phyloP scores from a whole-genome alignment of 371 early-diverging fungal species.

The Mortierella sp. region DNA sequence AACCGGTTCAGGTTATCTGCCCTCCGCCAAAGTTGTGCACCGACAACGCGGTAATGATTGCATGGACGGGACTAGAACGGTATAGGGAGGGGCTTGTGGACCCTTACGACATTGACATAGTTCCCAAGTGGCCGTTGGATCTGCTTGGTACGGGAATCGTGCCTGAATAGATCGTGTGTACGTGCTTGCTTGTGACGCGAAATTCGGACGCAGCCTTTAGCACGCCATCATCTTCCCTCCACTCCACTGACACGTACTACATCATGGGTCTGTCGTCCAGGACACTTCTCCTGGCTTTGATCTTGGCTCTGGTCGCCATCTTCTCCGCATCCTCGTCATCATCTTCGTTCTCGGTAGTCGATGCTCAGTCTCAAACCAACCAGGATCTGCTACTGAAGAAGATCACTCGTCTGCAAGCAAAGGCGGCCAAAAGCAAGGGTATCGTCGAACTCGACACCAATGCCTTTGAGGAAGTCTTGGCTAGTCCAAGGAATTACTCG shows the following conservation, averaged over 20 bases:
- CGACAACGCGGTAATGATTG: slow-evolving; percentile 93
- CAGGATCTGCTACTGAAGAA: slow-evolving; percentile 39
- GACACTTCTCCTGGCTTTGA: slow-evolving; percentile 26
- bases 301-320: slow-evolving; percentile 27
- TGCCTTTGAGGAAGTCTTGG: slow-evolving; percentile 70
- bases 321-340: slow-evolving; percentile 6
- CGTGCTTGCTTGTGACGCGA: too few relatives aligned
- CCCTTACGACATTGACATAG: slow-evolving; percentile 69
- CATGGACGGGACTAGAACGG: slow-evolving; percentile 84
- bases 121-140: slow-evolving; percentile 76
- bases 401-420: slow-evolving; percentile 52
- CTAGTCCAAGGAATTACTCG: slow-evolving; percentile 82
- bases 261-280: slow-evolving; percentile 35
- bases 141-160: slow-evolving; percentile 43
- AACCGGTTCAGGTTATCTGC: slow-evolving; percentile 68
- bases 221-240: not conserved
- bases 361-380: slow-evolving; percentile 22
- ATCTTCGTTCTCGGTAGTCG: slow-evolving; percentile 12
- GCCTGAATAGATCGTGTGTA: slow-evolving; percentile 26
- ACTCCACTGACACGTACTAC: not conserved
- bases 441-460: slow-evolving; percentile 69
- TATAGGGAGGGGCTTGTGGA: slow-evolving; percentile 69
- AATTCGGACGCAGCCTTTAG: not conserved
- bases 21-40: slow-evolving; percentile 85
- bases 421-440: slow-evolving; percentile 57